These are phyloP conservation scores for Striga hermonthica DNA, from an alignment of 305 asterid genomes.

Conservation along the genomic window DNA sequence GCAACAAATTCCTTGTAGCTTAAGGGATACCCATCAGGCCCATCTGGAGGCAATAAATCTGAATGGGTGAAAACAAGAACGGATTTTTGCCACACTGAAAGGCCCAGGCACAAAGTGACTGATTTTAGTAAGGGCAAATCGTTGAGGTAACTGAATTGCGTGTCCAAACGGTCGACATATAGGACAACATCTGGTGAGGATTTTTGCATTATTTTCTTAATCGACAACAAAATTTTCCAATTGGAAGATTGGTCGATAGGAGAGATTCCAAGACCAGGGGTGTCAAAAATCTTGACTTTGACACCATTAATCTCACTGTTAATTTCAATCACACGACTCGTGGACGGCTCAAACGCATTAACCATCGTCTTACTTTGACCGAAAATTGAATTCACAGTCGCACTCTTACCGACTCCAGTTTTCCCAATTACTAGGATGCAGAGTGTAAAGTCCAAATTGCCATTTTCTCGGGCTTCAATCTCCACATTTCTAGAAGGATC, in stretches of 20 bases:
- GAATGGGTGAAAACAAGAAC: conserved; percentile 74
- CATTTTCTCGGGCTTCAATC: conserved; percentile 41
- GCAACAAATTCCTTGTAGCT: conserved; percentile 49
- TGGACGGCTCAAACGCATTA: conserved; percentile 68
- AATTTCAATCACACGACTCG: conserved; percentile 51
- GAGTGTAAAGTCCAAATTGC: conserved; percentile 38
- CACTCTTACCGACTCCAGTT: conserved; percentile 94
- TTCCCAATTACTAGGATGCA: conserved; percentile 72
- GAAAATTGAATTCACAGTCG: conserved; percentile 81
- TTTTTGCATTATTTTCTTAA: conserved; percentile 56
- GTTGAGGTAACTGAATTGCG: conserved; percentile 38
- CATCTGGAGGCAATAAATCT: conserved; percentile 63
- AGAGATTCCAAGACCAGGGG: conserved; percentile 76
- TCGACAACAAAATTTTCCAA: conserved; percentile 45
- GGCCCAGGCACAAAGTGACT: conserved; percentile 56
- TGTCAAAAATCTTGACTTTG: conserved; percentile 61
- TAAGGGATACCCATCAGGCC: conserved; percentile 47
- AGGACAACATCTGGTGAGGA: conserved; percentile 69
- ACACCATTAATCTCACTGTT: conserved; percentile 49
- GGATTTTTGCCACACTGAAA: conserved; percentile 63
- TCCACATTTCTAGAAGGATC: conserved; percentile 40
- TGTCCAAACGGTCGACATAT: conserved; percentile 75
- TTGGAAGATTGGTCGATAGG: conserved; percentile 47
- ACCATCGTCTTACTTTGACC: conserved; percentile 47
- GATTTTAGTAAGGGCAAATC: conserved; percentile 59